These are phyloP conservation scores for Cutaneotrichosporon dermatis DNA, from an alignment of 1,284 basidiomycete genomes.

Conservation along the genomic window DNA sequence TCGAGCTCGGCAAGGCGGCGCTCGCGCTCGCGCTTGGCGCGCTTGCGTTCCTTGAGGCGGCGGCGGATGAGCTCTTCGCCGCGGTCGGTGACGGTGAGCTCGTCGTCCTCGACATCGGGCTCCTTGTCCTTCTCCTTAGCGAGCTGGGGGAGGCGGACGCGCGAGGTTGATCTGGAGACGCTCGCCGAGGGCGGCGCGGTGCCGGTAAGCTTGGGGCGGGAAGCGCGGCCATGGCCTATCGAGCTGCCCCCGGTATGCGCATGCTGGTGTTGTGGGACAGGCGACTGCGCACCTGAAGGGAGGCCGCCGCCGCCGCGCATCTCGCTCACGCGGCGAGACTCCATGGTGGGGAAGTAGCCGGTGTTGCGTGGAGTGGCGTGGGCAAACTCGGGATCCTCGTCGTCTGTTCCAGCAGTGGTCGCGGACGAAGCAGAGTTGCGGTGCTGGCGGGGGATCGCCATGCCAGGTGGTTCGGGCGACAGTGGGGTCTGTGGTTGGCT, in stretches of 20 bases:
- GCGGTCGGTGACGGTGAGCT: conserved; percentile 51
- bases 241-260: not conserved
- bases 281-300: not conserved
- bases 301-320: not conserved
- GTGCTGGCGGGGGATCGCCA: conserved; percentile 4
- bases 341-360: conserved; percentile 9
- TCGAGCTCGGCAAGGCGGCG: conserved; percentile 22
- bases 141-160: conserved; percentile 9
- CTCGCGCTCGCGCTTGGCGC: conserved; percentile 40
- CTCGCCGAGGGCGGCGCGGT: conserved; percentile 1
- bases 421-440: not conserved
- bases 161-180: conserved; percentile 15
- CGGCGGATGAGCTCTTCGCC: conserved; percentile 56
- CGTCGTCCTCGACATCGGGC: conserved; percentile 49
- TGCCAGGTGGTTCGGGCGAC: conserved; percentile 3
- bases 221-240: not conserved
- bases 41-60: conserved; percentile 52
- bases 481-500: conserved; percentile 3
- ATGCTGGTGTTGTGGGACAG: not conserved
- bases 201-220: conserved; percentile 3
- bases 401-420: not conserved
- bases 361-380: conserved; percentile 14
- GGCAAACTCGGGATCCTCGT: not conserved
- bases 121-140: not conserved
- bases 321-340: conserved; percentile 11